Conservation (phyloP, 108 stramenopile species). For the Schizochytrium sp. region DNA sequence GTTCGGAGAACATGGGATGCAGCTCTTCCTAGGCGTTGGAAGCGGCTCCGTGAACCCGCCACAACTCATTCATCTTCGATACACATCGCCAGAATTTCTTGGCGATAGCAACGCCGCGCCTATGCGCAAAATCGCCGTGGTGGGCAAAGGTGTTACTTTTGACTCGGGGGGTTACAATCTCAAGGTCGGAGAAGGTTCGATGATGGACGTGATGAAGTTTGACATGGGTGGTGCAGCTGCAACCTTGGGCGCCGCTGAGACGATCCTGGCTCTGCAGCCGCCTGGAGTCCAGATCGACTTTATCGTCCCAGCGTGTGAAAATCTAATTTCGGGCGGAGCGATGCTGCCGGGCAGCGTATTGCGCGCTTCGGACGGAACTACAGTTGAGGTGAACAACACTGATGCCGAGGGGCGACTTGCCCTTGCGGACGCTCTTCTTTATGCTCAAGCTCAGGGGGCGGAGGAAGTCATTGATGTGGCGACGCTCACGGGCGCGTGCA, state of each 20-base stretch:
- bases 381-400: slow-evolving; percentile 52
- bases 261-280: neutral
- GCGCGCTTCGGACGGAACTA: slow-evolving; percentile 37
- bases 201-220: slow-evolving; percentile 99
- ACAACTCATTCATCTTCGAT: slow-evolving; percentile 89
- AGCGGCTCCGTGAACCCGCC: slow-evolving; percentile 81
- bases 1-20: slow-evolving; percentile 66
- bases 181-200: slow-evolving; percentile 68
- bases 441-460: neutral
- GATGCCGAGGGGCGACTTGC: slow-evolving; percentile 59
- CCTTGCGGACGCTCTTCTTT: slow-evolving; percentile 47
- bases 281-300: slow-evolving; percentile 30
- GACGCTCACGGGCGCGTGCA: slow-evolving; percentile 61
- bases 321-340: slow-evolving; percentile 44
- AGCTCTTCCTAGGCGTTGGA: slow-evolving; percentile 81
- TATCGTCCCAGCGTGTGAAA: slow-evolving; percentile 49
- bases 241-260: slow-evolving; percentile 69
- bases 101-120: slow-evolving; percentile 19
- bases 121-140: slow-evolving; percentile 67
- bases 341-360: slow-evolving; percentile 50
- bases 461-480: slow-evolving; percentile 47
- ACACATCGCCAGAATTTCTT: slow-evolving; percentile 50
- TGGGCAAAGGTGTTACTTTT: slow-evolving; percentile 92
- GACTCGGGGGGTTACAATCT: slow-evolving; percentile 99
- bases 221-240: slow-evolving; percentile 93